Evolutionary conservation across 139 green algal genomes (phyloP), one percentile per base, ranked within the genome.

Genomic region (Haematococcus lacustris): DNA sequence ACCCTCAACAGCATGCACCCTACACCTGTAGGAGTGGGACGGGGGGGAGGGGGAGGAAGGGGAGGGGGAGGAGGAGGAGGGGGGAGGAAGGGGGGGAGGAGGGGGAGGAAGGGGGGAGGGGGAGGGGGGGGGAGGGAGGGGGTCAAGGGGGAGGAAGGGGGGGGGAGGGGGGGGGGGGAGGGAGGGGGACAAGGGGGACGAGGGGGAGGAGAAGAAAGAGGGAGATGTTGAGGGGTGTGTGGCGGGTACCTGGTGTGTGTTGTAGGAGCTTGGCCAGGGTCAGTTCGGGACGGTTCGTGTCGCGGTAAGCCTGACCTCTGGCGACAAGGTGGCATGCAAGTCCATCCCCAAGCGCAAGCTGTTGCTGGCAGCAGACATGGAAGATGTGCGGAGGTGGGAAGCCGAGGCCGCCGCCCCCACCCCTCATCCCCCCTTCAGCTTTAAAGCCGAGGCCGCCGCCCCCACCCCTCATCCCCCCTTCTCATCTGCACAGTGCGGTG

Each of bases 291-390:
- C 59, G 6, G 75, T 60, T 1, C 71, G 77, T 0, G 13, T 77
- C 25, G 79, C 71, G 7, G 62, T 50, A 0, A 28, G 68, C n/a
- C 61, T 38, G 32, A 28, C 25, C 25, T 71, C 51, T 0, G 68
- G 68, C 4, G 33, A 88, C 57, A 38, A 86, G 38, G 89, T 80
- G 38, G 93, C 93, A 3, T 94, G 88, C 85, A 97, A 97, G 76
- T 84, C 82, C 47, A 97, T 97, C 66, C 73, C 79, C 41, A 97
- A 97, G 81, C 71, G 81, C 38, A 93, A 94, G 75, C 79, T 97
- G 40, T 69, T 76, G 26, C 74, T 71, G 34, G 66, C 70, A 17
- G 88, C 94, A 41, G 89, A 97, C 71, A 78, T 97, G 4, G 87
- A 97, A 35, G 93, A 98, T 75, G 88, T 97, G 59, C 69, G 76